These are phyloP conservation scores for Gliomastix tumulicola DNA, from an alignment of 2,329 filamentous ascomycete genomes.

Conservation along the genomic window DNA sequence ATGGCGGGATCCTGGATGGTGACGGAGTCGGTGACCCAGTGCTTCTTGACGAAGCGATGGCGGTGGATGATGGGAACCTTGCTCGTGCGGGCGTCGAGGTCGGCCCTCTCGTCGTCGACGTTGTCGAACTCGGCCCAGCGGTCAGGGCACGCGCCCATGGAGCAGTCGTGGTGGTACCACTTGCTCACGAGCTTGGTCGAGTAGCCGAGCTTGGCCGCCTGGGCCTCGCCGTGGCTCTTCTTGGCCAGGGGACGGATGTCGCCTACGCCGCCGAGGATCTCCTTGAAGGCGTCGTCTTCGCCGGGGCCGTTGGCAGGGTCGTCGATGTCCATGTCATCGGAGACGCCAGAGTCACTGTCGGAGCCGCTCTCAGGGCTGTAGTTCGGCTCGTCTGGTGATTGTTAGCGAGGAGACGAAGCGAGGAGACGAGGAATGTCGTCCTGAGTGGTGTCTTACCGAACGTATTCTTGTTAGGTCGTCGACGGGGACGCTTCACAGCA, in stretches of 20 bases:
- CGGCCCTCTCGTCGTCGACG: conserved; percentile 15
- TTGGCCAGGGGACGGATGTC: background rate
- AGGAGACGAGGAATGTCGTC: no score
- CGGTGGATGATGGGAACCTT: conserved; percentile 23
- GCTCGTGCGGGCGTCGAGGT: conserved; percentile 12
- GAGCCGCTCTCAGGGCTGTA: no score
- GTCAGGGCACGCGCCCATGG: conserved; percentile 11
- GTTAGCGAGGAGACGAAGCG: no score
- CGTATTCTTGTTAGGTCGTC: no score
- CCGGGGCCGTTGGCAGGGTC: no score
- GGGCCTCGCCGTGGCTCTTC: background rate
- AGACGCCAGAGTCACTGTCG: no score
- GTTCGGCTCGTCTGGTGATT: no score
- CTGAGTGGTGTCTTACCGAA: no score
- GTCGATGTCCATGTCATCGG: no score
- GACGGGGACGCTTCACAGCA: no score
- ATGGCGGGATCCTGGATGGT: conserved; percentile 21
- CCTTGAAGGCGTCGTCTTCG: no score
- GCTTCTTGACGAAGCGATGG: conserved; percentile 12
- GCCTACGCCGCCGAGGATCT: background rate
- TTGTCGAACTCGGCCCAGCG: conserved; percentile 20
- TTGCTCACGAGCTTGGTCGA: conserved; percentile 4
- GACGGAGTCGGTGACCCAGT: conserved; percentile 22
- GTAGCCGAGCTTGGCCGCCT: conserved; percentile 1
- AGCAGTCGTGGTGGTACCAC: conserved; percentile 15